These are phyloP conservation scores for Chaetomium sp. DNA, from an alignment of 2,329 filamentous ascomycete genomes.

Conservation along the genomic window DNA sequence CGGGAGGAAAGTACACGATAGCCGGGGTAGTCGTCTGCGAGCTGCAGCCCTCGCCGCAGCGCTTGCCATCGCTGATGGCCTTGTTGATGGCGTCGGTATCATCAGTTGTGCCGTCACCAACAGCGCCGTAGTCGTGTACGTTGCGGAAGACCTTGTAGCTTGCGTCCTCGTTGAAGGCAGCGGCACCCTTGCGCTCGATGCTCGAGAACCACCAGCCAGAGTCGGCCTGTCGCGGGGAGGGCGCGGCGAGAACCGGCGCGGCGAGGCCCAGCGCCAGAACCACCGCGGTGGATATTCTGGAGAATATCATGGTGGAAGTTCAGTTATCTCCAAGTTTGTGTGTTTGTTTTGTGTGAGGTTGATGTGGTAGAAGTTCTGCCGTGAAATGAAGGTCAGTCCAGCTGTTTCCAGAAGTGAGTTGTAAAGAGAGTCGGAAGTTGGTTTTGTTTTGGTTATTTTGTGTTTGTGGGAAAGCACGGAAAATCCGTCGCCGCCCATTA, in stretches of 20 bases:
- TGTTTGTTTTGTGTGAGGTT: slow-evolving; percentile 1
- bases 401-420: slow-evolving; percentile 1
- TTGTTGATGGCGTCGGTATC: slow-evolving; percentile 85
- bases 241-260: slow-evolving; percentile 29
- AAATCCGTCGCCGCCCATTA: no score
- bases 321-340: slow-evolving; percentile 27
- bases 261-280: slow-evolving; percentile 40
- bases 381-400: not conserved
- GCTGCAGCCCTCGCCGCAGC: slow-evolving; percentile 76
- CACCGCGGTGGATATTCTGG: slow-evolving; percentile 36
- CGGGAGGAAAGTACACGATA: slow-evolving; percentile 84
- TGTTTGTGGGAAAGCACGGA: no score
- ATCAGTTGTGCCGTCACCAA: slow-evolving; percentile 63
- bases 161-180: slow-evolving; percentile 51
- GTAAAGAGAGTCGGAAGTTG: not conserved
- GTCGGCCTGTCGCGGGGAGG: slow-evolving; percentile 26
- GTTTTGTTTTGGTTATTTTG: no score
- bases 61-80: slow-evolving; percentile 68
- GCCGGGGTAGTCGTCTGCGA: slow-evolving; percentile 79
- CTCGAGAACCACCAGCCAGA: slow-evolving; percentile 65
- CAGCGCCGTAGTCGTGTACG: slow-evolving; percentile 68
- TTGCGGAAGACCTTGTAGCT: slow-evolving; percentile 71
- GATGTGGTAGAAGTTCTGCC: not conserved
- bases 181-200: slow-evolving; percentile 62
- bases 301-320: slow-evolving; percentile 38